A percentile compares a stretch with the other conserved stretches of the same genome.
These are phyloP conservation scores for Dactylella cylindrospora DNA, from an alignment of 2,329 filamentous ascomycete species.

Conservation along the genomic window DNA sequence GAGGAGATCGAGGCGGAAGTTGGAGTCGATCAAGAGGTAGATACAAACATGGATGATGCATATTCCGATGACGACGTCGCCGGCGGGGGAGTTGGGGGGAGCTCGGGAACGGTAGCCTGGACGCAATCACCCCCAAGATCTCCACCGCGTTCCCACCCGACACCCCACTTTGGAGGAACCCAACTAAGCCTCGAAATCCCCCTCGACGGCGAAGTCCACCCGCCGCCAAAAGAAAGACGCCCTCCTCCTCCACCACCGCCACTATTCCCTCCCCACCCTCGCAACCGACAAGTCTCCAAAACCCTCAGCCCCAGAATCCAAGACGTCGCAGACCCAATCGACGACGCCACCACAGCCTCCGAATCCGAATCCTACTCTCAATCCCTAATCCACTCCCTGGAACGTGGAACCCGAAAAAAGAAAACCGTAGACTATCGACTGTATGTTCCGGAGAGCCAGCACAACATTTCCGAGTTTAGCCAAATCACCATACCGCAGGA, in stretches of 20 bases:
- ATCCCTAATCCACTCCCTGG: conserved; percentile 10
- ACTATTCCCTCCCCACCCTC: too few relatives aligned
- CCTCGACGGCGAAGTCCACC: too few relatives aligned
- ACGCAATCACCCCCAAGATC: too few relatives aligned
- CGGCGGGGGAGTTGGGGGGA: too few relatives aligned
- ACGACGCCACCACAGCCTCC: conserved; percentile 6
- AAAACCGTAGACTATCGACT: background rate
- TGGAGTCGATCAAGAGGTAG: background rate
- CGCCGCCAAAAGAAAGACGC: too few relatives aligned
- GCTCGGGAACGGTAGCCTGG: too few relatives aligned
- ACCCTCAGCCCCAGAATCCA: conserved; percentile 11
- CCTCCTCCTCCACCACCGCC: too few relatives aligned
- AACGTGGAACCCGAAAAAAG: conserved; percentile 15
- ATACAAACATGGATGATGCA: conserved; percentile 3
- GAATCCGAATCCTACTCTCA: conserved; percentile 6
- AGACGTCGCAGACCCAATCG: background rate
- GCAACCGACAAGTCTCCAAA: conserved; percentile 21
- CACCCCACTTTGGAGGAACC: too few relatives aligned
- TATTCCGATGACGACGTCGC: conserved; percentile 20
- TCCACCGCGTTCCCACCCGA: too few relatives aligned
- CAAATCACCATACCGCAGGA: conserved; percentile 13
- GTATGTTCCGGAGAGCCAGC: background rate
- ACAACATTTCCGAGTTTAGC: conserved; percentile 1
- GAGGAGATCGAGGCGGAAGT: background rate
- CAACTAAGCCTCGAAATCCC: too few relatives aligned